phyloP scores from a whole-genome alignment of 2,329 filamentous ascomycete genomes.

The Endocalyx cinctus region DNA sequence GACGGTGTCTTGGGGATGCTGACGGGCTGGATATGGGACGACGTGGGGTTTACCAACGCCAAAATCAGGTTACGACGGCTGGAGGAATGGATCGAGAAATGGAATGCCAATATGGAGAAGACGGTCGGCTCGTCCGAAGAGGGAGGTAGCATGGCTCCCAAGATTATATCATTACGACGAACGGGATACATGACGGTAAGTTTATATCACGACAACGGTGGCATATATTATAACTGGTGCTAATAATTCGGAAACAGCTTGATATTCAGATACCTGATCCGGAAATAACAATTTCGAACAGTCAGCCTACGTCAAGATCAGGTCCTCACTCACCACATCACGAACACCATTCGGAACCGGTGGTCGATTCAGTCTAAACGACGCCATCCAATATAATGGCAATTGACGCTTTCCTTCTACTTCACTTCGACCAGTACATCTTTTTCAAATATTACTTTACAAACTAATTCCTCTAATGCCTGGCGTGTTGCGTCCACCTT shows the following conservation, averaged over 20 bases:
- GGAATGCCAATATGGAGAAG: constrained; percentile 72
- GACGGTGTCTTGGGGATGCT: constrained; percentile 75
- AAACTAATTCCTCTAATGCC: no score
- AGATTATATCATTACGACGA: constrained; percentile 70
- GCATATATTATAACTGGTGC: constrained; percentile 15
- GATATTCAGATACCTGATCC: constrained; percentile 80
- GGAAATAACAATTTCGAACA: constrained; percentile 55
- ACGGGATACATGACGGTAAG: constrained; percentile 84
- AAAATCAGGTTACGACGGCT: constrained; percentile 67
- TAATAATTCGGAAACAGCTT: constrained; percentile 46
- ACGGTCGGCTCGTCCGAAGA: constrained; percentile 45
- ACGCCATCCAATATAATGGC: background rate
- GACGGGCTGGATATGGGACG: constrained; percentile 95
- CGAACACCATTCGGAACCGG: constrained; percentile 1
- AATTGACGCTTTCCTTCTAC: no score
- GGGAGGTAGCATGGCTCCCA: constrained; percentile 53
- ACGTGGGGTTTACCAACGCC: constrained; percentile 70
- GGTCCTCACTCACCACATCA: constrained; percentile 14
- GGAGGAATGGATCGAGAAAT: constrained; percentile 79
- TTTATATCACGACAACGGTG: constrained; percentile 6
- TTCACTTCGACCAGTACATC: no score
- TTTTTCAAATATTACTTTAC: no score
- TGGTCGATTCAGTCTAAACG: constrained; percentile 1
- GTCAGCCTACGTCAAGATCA: constrained; percentile 37
- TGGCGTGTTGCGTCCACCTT: no score